Conservation (phyloP, 2,329 filamentous ascomycete species). For the Pseudogymnoascus sp. region DNA sequence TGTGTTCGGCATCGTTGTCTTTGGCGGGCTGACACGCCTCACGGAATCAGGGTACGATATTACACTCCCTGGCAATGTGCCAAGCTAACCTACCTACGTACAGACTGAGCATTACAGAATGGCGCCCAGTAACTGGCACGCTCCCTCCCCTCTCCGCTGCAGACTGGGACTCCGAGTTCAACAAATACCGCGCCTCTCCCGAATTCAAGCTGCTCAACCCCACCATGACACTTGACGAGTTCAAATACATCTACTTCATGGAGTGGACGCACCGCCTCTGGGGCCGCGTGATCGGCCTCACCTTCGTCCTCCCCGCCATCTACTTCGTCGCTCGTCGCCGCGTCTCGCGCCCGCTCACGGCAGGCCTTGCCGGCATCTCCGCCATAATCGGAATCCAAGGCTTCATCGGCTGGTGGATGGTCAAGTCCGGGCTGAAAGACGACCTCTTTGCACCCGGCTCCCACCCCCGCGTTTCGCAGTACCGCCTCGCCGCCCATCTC, state of each 20-base stretch:
- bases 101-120: conserved; percentile 96
- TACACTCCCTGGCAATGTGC: conserved; percentile 14
- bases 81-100: conserved; percentile 12
- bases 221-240: conserved; percentile 84
- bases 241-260: conserved; percentile 99
- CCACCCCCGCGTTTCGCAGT: conserved; percentile 89
- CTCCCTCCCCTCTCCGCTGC: conserved; percentile 68
- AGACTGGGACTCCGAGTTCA: conserved; percentile 89
- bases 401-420: conserved; percentile 99
- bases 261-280: conserved; percentile 95
- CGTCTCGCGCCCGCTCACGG: conserved; percentile 70
- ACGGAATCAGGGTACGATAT: conserved; percentile 81
- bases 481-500: conserved; percentile 81
- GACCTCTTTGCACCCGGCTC: conserved; percentile 87
- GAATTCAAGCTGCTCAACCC: conserved; percentile 91
- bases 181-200: conserved; percentile 83
- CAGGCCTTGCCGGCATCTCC: conserved; percentile 72
- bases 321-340: conserved; percentile 79
- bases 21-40: conserved; percentile 83
- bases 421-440: conserved; percentile 90
- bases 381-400: conserved; percentile 90
- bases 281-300: conserved; percentile 84
- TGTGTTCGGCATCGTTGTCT: conserved; percentile 95
- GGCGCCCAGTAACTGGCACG: conserved; percentile 90
- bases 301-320: conserved; percentile 77